Base-by-base conservation (phyloP, 2,329 filamentous ascomycete genomes). In the Pyrenophora graminea region DNA sequence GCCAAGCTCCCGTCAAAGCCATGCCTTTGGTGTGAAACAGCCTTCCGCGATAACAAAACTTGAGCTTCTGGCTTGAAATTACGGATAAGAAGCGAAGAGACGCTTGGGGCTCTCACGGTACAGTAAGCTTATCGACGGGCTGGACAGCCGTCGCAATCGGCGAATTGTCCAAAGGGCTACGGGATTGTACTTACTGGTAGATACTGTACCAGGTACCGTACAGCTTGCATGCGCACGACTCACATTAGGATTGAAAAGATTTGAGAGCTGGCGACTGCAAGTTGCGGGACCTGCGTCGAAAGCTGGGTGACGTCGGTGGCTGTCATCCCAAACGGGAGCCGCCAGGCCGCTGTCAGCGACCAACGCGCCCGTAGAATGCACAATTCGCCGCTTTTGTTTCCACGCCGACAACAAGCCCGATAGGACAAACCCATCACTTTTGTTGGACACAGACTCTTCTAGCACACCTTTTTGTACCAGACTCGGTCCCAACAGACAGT, bases 401-500 rank as follows among this genome's bases (percentile, higher is more conserved):
- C 6, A 21, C 21, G 30, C 32, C 25, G 39, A 19, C 15, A 17
- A 39, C 40, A 34, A 32, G 41, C 18, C 31, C 32, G 39, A 34
- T 45, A 21, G 23, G 46, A 38, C 7, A 32, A 38, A 12, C 9
- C 25, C 39, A 13, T 32, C 18, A 12, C 19, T 19, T 17, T 57
- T 34, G 46, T 51, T 54, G 47, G 47, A 30, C 21, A 43, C 30
- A 31, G 15, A 39, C 31, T 34, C 30, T 44, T 23, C 19, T 18
- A 27, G 15, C 44, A 27, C 27, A 34, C 45, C 45, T 12, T 36
- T 44, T 36, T 33, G 19, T 40, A 45, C 39, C 40, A 32, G 45
- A 47, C n/a, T 41, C 46, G 36, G 34, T 60, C 56, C 53, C 57
- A 62, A 62, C 61, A 59, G 33, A 44, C 15, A 41, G 38, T 52